Percentiles rank a stretch among this genome's conserved stretches.
Conservation (phyloP, 176 grass and related monocot genomes). For the Hordeum vulgare region DNA sequence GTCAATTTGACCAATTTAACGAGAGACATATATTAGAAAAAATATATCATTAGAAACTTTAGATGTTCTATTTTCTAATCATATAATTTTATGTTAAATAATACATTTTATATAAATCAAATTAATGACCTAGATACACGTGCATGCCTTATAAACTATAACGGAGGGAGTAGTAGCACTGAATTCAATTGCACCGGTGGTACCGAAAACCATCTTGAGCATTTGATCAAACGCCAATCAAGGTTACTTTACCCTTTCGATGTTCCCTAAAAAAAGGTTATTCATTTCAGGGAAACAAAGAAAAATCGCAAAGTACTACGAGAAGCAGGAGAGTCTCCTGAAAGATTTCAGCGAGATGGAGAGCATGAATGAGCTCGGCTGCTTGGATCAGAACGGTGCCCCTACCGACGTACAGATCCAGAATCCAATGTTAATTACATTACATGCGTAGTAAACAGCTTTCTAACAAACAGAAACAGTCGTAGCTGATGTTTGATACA, state of each 20-base stretch:
- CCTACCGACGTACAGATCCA: constrained; percentile 51
- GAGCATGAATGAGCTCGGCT: constrained; percentile 62
- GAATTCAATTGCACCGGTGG: neutral
- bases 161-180: neutral
- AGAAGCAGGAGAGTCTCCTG: constrained; percentile 71
- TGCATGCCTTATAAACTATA: too few relatives aligned
- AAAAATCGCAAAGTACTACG: constrained; percentile 92
- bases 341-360: constrained; percentile 91
- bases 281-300: constrained; percentile 56
- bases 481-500: too few relatives aligned
- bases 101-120: too few relatives aligned
- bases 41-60: too few relatives aligned
- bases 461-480: neutral
- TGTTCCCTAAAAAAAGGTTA: neutral
- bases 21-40: too few relatives aligned
- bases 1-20: too few relatives aligned
- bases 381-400: constrained; percentile 23
- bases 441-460: too few relatives aligned
- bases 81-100: too few relatives aligned
- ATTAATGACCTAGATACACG: too few relatives aligned
- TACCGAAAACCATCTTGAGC: neutral
- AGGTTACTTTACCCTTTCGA: neutral
- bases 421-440: neutral
- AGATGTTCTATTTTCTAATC: too few relatives aligned
- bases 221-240: neutral